Evolutionary conservation across 768 basidiomycete species (phyloP).

Genomic region (Rossbeevera mucosa): DNA sequence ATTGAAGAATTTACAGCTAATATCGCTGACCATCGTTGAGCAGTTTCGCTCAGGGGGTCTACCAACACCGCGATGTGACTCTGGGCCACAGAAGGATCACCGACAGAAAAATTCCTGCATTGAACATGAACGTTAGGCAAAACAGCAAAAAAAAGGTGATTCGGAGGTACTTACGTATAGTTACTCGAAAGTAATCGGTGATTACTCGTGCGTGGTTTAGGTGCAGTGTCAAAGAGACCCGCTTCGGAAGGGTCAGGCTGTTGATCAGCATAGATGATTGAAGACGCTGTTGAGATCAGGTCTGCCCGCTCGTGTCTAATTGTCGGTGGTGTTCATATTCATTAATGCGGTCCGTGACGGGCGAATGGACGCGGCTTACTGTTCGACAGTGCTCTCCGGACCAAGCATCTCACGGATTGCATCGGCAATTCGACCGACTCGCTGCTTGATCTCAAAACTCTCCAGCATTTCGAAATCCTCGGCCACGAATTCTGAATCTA

Average conservation of each 20-base stretch:
- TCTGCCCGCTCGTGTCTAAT: slow-evolving; percentile 53
- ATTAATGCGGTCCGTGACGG: neutral
- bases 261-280: slow-evolving; percentile 67
- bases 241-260: slow-evolving; percentile 68
- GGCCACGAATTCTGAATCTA: slow-evolving; percentile 49
- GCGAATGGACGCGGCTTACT: slow-evolving; percentile 32
- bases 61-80: slow-evolving; percentile 69
- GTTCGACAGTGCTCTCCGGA: slow-evolving; percentile 34
- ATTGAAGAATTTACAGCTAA: slow-evolving; percentile 50
- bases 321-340: neutral
- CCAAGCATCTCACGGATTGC: slow-evolving; percentile 56
- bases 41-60: slow-evolving; percentile 80
- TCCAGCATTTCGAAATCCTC: slow-evolving; percentile 74
- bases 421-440: slow-evolving; percentile 62
- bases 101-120: slow-evolving; percentile 61
- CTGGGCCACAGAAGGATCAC: slow-evolving; percentile 62
- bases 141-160: too few species aligned
- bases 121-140: slow-evolving; percentile 1
- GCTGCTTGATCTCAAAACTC: slow-evolving; percentile 67
- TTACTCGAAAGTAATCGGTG: slow-evolving; percentile 58
- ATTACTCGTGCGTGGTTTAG: slow-evolving; percentile 51
- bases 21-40: slow-evolving; percentile 82
- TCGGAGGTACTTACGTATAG: slow-evolving; percentile 53
- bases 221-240: slow-evolving; percentile 66
- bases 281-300: slow-evolving; percentile 60